These are phyloP conservation scores for Exophiala dermatitidis DNA, from an alignment of 2,329 filamentous ascomycete species.

Conservation along the genomic window DNA sequence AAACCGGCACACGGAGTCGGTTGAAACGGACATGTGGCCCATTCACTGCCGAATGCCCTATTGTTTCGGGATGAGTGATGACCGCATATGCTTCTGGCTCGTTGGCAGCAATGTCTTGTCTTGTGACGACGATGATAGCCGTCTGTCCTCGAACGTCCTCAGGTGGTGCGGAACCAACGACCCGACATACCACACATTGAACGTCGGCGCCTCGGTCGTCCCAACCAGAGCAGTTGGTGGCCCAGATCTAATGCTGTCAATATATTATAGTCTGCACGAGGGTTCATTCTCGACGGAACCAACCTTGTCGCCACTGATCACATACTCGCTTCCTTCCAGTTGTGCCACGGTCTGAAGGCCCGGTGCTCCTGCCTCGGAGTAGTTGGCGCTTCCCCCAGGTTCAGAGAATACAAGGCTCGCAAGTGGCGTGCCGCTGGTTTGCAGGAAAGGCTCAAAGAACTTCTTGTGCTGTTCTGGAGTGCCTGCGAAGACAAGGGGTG, in stretches of 20 bases:
- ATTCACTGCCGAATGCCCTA: constrained; percentile 44
- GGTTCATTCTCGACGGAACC: background rate
- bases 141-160: constrained; percentile 33
- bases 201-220: constrained; percentile 48
- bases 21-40: constrained; percentile 46
- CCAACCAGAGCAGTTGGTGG: constrained; percentile 50
- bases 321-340: constrained; percentile 45
- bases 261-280: background rate
- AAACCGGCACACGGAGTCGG: constrained; percentile 42
- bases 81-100: constrained; percentile 40
- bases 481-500: constrained; percentile 44
- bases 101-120: constrained; percentile 43
- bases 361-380: constrained; percentile 43
- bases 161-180: constrained; percentile 26
- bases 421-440: constrained; percentile 40
- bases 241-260: constrained; percentile 41
- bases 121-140: constrained; percentile 47
- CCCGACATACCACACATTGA: constrained; percentile 47
- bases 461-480: constrained; percentile 36
- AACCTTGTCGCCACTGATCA: constrained; percentile 50
- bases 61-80: constrained; percentile 40
- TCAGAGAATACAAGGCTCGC: constrained; percentile 49
- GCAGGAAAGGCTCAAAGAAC: constrained; percentile 46
- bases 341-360: constrained; percentile 46
- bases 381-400: constrained; percentile 48